Percentiles rank a stretch among this genome's conserved stretches.
Evolutionary conservation across 306 rosid genomes (phyloP).

Genomic region (Corylus heterophylla): DNA sequence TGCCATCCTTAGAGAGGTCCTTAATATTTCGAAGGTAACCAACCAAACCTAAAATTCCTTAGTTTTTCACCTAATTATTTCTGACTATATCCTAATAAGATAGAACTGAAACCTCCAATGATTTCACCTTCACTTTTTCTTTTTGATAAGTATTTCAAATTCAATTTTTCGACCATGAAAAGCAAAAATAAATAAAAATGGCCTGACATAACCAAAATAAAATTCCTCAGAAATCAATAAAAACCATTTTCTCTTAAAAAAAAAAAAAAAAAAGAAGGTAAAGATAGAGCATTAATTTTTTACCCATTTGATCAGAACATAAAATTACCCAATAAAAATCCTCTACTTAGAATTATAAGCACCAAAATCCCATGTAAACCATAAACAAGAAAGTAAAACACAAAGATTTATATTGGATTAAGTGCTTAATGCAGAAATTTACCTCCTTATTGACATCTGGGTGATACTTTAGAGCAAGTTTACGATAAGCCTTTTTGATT

Average conservation of each 20-base stretch:
- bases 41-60: neutral
- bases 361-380: neutral
- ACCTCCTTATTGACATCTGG: slow-evolving; percentile 99
- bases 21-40: neutral
- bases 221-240: neutral
- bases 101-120: neutral
- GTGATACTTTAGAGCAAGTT: slow-evolving; percentile 92
- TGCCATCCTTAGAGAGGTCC: neutral
- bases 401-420: neutral
- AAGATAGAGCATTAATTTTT: neutral
- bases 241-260: neutral
- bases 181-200: slow-evolving; percentile 1
- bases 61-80: neutral
- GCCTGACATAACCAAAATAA: neutral
- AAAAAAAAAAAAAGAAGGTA: too few relatives aligned
- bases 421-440: slow-evolving; percentile 11
- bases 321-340: neutral
- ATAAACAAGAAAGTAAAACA: neutral
- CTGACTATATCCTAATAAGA: neutral
- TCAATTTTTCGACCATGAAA: neutral
- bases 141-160: neutral
- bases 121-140: neutral
- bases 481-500: slow-evolving; percentile 88
- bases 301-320: neutral
- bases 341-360: neutral